Conservation (phyloP, 169 alveolate genomes). For the Theileria annulata region DNA sequence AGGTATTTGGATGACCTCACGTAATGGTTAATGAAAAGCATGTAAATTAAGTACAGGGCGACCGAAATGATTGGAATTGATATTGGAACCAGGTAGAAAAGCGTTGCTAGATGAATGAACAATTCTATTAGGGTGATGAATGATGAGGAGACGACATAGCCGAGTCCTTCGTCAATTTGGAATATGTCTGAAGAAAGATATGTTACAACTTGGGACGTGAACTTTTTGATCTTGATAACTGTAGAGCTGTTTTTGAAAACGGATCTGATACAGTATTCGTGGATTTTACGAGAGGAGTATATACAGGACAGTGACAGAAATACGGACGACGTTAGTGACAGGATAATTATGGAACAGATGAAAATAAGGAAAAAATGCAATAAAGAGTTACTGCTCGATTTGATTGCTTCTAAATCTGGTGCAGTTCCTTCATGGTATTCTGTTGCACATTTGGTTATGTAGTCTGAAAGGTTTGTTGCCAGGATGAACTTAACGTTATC, state of each 20-base stretch:
- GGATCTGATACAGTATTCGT: slow-evolving; percentile 49
- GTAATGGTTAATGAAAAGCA: slow-evolving; percentile 10
- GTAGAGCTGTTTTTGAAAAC: slow-evolving; percentile 27
- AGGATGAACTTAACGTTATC: slow-evolving; percentile 18
- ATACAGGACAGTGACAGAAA: slow-evolving; percentile 19
- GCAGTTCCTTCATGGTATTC: neutral
- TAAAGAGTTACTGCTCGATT: neutral
- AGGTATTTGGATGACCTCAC: slow-evolving; percentile 28
- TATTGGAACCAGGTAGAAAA: slow-evolving; percentile 37
- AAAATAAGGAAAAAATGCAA: neutral
- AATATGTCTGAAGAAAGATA: slow-evolving; percentile 44
- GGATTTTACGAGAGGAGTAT: slow-evolving; percentile 41
- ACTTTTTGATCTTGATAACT: slow-evolving; percentile 14
- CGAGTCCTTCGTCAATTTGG: slow-evolving; percentile 40
- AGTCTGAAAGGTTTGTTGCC: slow-evolving; percentile 21
- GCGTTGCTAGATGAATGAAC: slow-evolving; percentile 25
- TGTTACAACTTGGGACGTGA: slow-evolving; percentile 28
- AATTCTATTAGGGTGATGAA: slow-evolving; percentile 14
- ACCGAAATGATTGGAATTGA: slow-evolving; percentile 13
- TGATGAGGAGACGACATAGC: slow-evolving; percentile 19
- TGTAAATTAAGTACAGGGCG: slow-evolving; percentile 4
- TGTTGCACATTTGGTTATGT: neutral
- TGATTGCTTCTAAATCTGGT: neutral
- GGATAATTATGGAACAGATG: neutral
- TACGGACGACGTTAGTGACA: slow-evolving; percentile 6